Evolutionary conservation across 352 stramenopile species (phyloP), one percentile per base, ranked within the genome.

Genomic region (Globisporangium camurandrum): DNA sequence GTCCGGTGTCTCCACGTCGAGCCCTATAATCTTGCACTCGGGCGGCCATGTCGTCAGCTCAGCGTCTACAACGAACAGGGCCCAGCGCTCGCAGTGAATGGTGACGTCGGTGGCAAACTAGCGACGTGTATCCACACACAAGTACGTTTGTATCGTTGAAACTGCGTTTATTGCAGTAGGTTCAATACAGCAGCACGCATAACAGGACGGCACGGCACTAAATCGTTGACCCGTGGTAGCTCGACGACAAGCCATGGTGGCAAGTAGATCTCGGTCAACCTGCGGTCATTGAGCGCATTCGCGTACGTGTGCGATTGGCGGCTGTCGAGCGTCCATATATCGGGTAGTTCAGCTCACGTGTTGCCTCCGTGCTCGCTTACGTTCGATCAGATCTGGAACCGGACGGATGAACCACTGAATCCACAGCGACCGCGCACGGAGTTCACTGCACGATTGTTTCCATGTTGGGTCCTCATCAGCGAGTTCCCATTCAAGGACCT

Each of bases 191-290:
- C n/a, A n/a, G n/a, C n/a, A n/a, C n/a, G n/a, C n/a, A n/a, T n/a
- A n/a, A n/a, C n/a, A n/a, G n/a, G n/a, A n/a, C n/a, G n/a, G n/a
- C n/a, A n/a, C n/a, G n/a, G n/a, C n/a, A n/a, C n/a, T n/a, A n/a
- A n/a, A n/a, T n/a, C n/a, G n/a, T n/a, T n/a, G n/a, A n/a, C n/a
- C n/a, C n/a, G n/a, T n/a, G n/a, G 27, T 43, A 87, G 68, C 56
- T 95, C 46, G 89, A 98, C 47, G 69, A 93, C 10, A 88, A 96
- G 61, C 79, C 88, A 19, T 98, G 86, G 87, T 97, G 90, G 80
- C 86, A 98, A 62, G 86, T 97, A 9, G 83, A 98, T 51, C 65
- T 98, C 11, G 77, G 79, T 0, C 76, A 89, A 48, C 69, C 75
- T 14, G 74, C 75, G 9, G 76, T 88, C 36, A 80, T 91, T n/a